A percentile compares a stretch with the other conserved stretches of the same genome.
Evolutionary conservation across 2,329 filamentous ascomycete genomes (phyloP).

Genomic region (Esteya vermicola): DNA sequence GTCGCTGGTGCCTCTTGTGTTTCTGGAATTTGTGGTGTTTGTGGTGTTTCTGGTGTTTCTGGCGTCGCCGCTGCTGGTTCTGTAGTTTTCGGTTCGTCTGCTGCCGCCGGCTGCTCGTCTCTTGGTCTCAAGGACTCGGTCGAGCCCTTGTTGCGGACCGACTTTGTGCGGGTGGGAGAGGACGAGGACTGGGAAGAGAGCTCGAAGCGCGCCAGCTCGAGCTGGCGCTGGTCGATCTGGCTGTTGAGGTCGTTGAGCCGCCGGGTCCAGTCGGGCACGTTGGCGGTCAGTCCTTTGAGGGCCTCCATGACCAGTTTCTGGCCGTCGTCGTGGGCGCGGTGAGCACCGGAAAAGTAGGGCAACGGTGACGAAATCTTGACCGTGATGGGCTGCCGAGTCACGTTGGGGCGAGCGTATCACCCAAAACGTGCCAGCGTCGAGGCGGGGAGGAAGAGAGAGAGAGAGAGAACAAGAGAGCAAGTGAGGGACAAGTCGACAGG

Average conservation of each 20-base stretch:
- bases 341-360: neutral
- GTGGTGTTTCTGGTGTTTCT: neutral
- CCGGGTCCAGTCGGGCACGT: slow-evolving; percentile 45
- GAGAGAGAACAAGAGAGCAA: neutral
- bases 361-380: neutral
- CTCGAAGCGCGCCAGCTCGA: slow-evolving; percentile 34
- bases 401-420: too few species aligned
- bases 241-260: slow-evolving; percentile 45
- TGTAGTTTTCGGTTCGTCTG: neutral
- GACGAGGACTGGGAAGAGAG: slow-evolving; percentile 9
- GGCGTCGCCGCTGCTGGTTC: neutral
- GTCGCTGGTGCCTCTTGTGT: too few species aligned
- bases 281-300: slow-evolving; percentile 36
- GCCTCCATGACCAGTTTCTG: slow-evolving; percentile 34
- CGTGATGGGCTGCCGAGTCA: too few species aligned
- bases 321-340: neutral
- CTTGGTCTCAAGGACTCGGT: slow-evolving; percentile 14
- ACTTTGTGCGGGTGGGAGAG: slow-evolving; percentile 12
- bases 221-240: slow-evolving; percentile 47
- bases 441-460: neutral
- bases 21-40: neutral
- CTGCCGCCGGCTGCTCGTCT: slow-evolving; percentile 10
- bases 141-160: slow-evolving; percentile 13
- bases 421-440: neutral
- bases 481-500: too few species aligned